Percentiles rank a stretch among this genome's conserved stretches.
These are phyloP conservation scores for Sclerospora graminicola DNA, from an alignment of 352 stramenopile genomes.

Conservation along the genomic window DNA sequence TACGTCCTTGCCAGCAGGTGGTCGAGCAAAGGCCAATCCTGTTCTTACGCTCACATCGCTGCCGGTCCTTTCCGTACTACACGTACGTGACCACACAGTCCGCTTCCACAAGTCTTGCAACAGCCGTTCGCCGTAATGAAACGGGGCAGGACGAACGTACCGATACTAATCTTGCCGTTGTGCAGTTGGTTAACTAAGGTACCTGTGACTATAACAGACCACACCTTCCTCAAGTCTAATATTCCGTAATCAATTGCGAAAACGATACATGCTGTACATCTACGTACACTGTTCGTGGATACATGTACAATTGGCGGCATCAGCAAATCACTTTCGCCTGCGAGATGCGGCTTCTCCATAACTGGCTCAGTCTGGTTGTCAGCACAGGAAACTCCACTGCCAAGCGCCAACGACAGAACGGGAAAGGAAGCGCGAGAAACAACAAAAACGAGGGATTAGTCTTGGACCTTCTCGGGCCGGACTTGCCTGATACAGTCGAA, in stretches of 20 bases:
- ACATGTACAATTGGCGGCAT: slow-evolving; percentile 18
- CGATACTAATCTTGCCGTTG: too few species aligned
- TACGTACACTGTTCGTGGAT: not conserved
- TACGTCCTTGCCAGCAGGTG: slow-evolving; percentile 22
- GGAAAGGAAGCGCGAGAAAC: slow-evolving; percentile 28
- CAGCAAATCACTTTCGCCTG: slow-evolving; percentile 18
- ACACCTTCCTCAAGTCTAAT: too few species aligned
- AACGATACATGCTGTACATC: too few species aligned
- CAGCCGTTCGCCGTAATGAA: too few species aligned
- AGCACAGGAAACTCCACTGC: slow-evolving; percentile 18
- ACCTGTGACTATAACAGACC: too few species aligned
- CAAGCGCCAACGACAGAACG: slow-evolving; percentile 23
- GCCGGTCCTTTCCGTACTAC: slow-evolving; percentile 8
- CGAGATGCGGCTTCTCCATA: slow-evolving; percentile 24
- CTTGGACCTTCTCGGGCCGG: slow-evolving; percentile 15
- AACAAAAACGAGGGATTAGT: too few species aligned
- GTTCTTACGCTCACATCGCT: too few species aligned
- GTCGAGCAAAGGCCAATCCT: slow-evolving; percentile 2
- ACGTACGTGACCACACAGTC: not conserved
- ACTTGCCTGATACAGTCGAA: not conserved
- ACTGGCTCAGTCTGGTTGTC: slow-evolving; percentile 1
- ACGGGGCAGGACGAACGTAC: too few species aligned
- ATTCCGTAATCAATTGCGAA: too few species aligned
- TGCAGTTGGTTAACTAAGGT: too few species aligned
- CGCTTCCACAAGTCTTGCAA: too few species aligned